Percentiles rank a stretch among this genome's conserved stretches.
phyloP scores from a whole-genome alignment of 1,284 basidiomycete species.

The Melampsora americana region DNA sequence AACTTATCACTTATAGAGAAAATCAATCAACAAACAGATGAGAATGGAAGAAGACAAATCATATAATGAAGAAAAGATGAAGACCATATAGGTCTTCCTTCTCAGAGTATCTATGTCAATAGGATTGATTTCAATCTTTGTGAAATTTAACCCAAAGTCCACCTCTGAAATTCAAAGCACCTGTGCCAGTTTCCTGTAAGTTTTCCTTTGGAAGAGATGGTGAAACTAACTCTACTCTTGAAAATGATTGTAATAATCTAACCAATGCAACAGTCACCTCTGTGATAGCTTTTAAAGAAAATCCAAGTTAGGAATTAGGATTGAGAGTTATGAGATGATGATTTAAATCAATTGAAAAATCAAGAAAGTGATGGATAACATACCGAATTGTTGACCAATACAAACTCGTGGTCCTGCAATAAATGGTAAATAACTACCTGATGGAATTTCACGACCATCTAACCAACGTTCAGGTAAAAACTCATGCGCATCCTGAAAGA shows the following conservation, averaged over 20 bases:
- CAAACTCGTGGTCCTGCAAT: conserved; percentile 54
- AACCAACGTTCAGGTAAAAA: conserved; percentile 66
- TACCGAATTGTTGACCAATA: conserved; percentile 66
- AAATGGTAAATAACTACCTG: conserved; percentile 46
- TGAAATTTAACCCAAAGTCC: conserved; percentile 31
- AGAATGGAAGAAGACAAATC: too few relatives aligned
- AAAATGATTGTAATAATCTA: conserved; percentile 64
- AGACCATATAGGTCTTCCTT: too few relatives aligned
- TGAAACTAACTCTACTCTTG: conserved; percentile 60
- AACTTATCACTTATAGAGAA: too few relatives aligned
- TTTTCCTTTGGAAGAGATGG: neutral
- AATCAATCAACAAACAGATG: too few relatives aligned
- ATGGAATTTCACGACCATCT: conserved; percentile 26
- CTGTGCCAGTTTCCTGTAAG: conserved; percentile 13
- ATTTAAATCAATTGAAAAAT: neutral
- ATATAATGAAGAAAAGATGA: too few relatives aligned
- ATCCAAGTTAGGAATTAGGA: neutral
- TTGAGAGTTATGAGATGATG: neutral
- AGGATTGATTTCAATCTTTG: conserved; percentile 18
- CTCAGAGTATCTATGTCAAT: too few relatives aligned
- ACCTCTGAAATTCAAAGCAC: conserved; percentile 20
- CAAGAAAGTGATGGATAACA: neutral
- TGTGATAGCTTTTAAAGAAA: conserved; percentile 60
- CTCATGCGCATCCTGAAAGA: conserved; percentile 62
- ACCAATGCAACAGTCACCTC: conserved; percentile 68